Conservation (phyloP, 176 grass and related monocot genomes). For the Eleusine coracana region DNA sequence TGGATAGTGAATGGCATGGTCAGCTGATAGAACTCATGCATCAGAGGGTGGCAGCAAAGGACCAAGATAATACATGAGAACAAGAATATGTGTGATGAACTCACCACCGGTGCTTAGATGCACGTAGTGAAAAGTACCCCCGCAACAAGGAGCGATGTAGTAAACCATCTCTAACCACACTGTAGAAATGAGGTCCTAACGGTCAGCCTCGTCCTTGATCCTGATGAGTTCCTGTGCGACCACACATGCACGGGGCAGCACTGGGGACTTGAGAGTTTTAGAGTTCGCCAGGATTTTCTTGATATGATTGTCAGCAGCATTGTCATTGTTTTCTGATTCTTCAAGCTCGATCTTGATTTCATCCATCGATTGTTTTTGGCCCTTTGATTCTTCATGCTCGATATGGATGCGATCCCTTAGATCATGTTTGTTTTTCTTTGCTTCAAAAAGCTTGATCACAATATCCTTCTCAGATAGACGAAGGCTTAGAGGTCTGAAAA, state of each 20-base stretch:
- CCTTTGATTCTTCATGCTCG: not conserved
- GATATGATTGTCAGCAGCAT: not conserved
- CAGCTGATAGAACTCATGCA: not conserved
- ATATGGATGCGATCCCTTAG: not conserved
- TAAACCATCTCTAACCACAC: slow-evolving; percentile 10
- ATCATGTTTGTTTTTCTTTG: too few species aligned
- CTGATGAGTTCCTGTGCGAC: not conserved
- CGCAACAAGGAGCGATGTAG: not conserved
- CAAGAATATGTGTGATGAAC: slow-evolving; percentile 9
- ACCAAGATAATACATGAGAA: not conserved
- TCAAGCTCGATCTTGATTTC: not conserved
- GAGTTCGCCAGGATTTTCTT: not conserved
- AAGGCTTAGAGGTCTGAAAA: too few species aligned
- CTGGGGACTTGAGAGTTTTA: not conserved
- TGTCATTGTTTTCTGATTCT: not conserved
- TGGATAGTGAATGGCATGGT: too few species aligned
- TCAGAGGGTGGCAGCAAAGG: not conserved
- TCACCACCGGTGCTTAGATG: not conserved
- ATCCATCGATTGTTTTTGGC: not conserved
- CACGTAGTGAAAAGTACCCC: not conserved
- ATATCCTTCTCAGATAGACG: not conserved
- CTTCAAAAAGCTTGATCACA: not conserved
- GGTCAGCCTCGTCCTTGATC: not conserved
- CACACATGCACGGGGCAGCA: not conserved
- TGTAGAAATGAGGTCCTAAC: not conserved